These are phyloP conservation scores for Stachybotrys chlorohalonatus DNA, from an alignment of 2,329 filamentous ascomycete species.

Conservation along the genomic window DNA sequence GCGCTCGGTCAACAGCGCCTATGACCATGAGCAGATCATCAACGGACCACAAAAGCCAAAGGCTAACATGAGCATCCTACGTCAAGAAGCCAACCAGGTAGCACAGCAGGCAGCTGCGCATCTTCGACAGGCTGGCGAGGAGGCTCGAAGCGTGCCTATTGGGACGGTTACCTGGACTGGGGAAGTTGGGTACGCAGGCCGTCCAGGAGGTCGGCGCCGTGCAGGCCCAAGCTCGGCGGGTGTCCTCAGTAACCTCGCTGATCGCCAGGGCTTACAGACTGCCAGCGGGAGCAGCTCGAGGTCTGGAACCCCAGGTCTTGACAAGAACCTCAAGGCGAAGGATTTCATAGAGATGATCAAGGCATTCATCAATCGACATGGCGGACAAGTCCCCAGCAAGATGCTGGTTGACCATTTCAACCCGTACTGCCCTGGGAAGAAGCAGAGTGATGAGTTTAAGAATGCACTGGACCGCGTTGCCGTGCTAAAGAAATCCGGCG, in stretches of 20 bases:
- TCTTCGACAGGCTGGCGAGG: conserved; percentile 62
- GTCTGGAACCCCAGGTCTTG: conserved; percentile 30
- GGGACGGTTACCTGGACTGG: conserved; percentile 95
- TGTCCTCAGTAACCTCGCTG: conserved; percentile 48
- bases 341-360: conserved; percentile 67
- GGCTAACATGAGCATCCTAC: conserved; percentile 70
- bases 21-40: conserved; percentile 89
- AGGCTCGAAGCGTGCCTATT: conserved; percentile 63
- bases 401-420: conserved; percentile 88
- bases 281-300: conserved; percentile 35
- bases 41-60: conserved; percentile 62
- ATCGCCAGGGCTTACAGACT: conserved; percentile 42
- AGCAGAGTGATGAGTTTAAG: conserved; percentile 72
- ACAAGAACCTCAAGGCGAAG: conserved; percentile 37
- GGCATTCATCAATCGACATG: conserved; percentile 68
- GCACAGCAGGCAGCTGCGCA: conserved; percentile 70
- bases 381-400: conserved; percentile 72
- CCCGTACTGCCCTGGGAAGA: conserved; percentile 56
- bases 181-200: conserved; percentile 66
- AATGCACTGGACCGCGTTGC: conserved; percentile 71
- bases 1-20: conserved; percentile 77
- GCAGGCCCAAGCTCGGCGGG: conserved; percentile 44
- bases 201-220: conserved; percentile 49
- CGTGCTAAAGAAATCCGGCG: conserved; percentile 51
- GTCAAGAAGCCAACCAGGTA: conserved; percentile 71